Percentiles rank a stretch among this genome's conserved stretches.
phyloP scores from a whole-genome alignment of 2,329 filamentous ascomycete genomes.

The Nakataea oryzae region DNA sequence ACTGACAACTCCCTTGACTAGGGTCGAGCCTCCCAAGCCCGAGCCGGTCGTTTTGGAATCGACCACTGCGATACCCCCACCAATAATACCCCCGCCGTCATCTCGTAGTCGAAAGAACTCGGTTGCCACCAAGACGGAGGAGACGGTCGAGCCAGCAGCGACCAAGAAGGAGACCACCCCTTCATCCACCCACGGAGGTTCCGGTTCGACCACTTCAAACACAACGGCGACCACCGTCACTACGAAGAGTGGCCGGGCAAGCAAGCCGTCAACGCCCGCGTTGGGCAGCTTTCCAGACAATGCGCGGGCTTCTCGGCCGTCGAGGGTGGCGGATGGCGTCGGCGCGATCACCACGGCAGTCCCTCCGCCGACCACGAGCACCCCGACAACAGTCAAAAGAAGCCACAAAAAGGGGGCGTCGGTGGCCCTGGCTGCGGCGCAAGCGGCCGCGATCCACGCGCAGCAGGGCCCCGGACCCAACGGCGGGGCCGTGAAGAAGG shows the following conservation, averaged over 20 bases:
- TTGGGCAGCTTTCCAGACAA: conserved; percentile 49
- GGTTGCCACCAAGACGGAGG: conserved; percentile 19
- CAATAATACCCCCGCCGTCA: conserved; percentile 10
- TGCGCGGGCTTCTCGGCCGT: conserved; percentile 36
- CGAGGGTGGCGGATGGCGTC: conserved; percentile 30
- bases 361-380: conserved; percentile 3
- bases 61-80: conserved; percentile 15
- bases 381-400: conserved; percentile 31
- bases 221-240: conserved; percentile 29
- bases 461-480: conserved; percentile 15
- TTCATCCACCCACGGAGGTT: conserved; percentile 20
- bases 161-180: conserved; percentile 27
- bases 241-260: conserved; percentile 55
- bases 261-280: conserved; percentile 56
- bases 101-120: conserved; percentile 22
- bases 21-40: conserved; percentile 21
- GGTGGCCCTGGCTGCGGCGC: conserved; percentile 22
- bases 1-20: conserved; percentile 15
- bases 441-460: conserved; percentile 16
- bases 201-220: neutral
- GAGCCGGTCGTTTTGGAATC: conserved; percentile 14
- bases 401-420: conserved; percentile 49
- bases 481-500: neutral
- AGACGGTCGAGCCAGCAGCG: conserved; percentile 25
- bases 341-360: conserved; percentile 5